phyloP scores from a whole-genome alignment of 176 grass and related monocot species.

The Otatea glauca region DNA sequence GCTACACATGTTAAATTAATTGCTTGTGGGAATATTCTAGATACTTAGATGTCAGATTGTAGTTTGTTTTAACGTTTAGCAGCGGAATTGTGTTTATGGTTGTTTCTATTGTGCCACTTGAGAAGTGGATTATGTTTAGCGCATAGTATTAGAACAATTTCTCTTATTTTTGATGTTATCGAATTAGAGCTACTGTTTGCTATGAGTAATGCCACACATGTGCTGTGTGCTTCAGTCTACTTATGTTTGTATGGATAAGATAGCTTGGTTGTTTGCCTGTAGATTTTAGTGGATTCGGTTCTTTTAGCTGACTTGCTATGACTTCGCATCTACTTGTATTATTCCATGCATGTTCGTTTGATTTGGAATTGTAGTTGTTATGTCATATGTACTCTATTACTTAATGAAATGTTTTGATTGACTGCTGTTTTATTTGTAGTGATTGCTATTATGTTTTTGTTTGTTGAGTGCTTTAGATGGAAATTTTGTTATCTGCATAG shows the following conservation, averaged over 20 bases:
- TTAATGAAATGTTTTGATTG: conserved; percentile 2
- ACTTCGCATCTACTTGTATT: neutral
- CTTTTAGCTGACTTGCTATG: neutral
- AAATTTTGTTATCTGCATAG: neutral
- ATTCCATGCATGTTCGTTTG: neutral
- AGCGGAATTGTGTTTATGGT: neutral
- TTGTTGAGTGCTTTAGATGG: neutral
- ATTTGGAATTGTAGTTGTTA: neutral
- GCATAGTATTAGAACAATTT: neutral
- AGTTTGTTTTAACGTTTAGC: neutral
- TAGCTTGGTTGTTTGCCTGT: neutral
- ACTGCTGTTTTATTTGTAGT: neutral
- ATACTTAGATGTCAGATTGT: neutral
- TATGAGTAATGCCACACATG: neutral
- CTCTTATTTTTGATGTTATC: neutral
- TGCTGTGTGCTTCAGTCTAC: neutral
- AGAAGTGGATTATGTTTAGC: neutral
- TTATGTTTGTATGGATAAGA: neutral
- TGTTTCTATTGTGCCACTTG: neutral
- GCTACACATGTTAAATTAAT: neutral
- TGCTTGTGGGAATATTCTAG: neutral
- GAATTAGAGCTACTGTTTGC: neutral
- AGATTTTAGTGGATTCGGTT: neutral
- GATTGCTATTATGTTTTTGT: neutral
- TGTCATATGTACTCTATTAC: neutral